A percentile compares a stretch with the other conserved stretches of the same genome.
These are phyloP conservation scores for Blastocrithidia nonstop DNA, from an alignment of 208 protist species.

Conservation along the genomic window DNA sequence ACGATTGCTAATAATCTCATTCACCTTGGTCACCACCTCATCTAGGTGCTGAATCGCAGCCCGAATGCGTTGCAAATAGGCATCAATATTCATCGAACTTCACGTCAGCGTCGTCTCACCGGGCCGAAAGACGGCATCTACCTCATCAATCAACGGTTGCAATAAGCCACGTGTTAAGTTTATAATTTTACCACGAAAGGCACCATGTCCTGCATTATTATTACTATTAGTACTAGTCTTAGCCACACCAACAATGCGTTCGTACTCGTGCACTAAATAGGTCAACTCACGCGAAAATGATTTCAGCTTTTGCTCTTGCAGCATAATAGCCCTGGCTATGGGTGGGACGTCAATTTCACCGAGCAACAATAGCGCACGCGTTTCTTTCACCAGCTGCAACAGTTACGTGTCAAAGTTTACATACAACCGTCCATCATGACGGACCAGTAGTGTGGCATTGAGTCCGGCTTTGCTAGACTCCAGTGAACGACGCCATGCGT, in stretches of 20 bases:
- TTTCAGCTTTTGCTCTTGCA: slow-evolving; percentile 93
- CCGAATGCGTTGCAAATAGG: slow-evolving; percentile 83
- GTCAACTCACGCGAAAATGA: slow-evolving; percentile 89
- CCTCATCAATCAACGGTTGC: slow-evolving; percentile 77
- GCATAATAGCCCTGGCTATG: slow-evolving; percentile 74
- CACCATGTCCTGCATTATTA: slow-evolving; percentile 6
- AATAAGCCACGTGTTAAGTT: slow-evolving; percentile 80
- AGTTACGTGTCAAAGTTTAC: slow-evolving; percentile 97
- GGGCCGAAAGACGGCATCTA: slow-evolving; percentile 74
- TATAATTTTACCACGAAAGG: slow-evolving; percentile 29
- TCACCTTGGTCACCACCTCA: slow-evolving; percentile 74
- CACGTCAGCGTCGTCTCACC: slow-evolving; percentile 88
- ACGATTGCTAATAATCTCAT: slow-evolving; percentile 86
- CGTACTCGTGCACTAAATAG: slow-evolving; percentile 85
- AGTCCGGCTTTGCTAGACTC: slow-evolving; percentile 88
- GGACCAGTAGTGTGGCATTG: slow-evolving; percentile 91
- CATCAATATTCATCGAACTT: slow-evolving; percentile 93
- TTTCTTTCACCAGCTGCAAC: slow-evolving; percentile 94
- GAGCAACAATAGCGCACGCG: slow-evolving; percentile 86
- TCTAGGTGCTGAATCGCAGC: slow-evolving; percentile 60
- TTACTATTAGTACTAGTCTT: slow-evolving; percentile 6
- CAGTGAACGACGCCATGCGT: slow-evolving; percentile 91
- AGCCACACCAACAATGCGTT: slow-evolving; percentile 53
- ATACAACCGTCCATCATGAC: slow-evolving; percentile 88
- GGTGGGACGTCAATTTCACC: slow-evolving; percentile 87